Evolutionary conservation across 768 basidiomycete species (phyloP).

Genomic region (Dacryopinax primogenitus): DNA sequence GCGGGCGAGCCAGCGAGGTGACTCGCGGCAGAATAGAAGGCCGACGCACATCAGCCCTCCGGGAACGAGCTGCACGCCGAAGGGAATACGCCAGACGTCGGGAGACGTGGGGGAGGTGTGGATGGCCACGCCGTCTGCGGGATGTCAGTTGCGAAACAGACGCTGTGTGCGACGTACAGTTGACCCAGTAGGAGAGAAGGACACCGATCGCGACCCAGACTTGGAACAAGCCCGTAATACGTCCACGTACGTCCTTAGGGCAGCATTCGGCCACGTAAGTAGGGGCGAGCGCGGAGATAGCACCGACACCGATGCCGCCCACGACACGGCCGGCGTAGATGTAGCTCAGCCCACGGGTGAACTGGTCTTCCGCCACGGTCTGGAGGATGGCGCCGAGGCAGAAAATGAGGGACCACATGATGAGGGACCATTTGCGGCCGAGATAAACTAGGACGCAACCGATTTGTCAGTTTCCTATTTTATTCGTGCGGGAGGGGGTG

Average conservation of each 20-base stretch:
- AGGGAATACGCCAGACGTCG: slow-evolving; percentile 20
- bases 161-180: slow-evolving; percentile 38
- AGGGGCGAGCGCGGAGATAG: slow-evolving; percentile 68
- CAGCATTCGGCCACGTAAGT: slow-evolving; percentile 78
- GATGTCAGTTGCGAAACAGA: background rate
- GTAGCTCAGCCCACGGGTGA: slow-evolving; percentile 42
- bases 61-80: slow-evolving; percentile 28
- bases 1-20: slow-evolving; percentile 28
- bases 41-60: slow-evolving; percentile 28
- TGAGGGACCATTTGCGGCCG: slow-evolving; percentile 53
- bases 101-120: slow-evolving; percentile 14
- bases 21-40: slow-evolving; percentile 18
- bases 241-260: slow-evolving; percentile 74
- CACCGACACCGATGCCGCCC: slow-evolving; percentile 69
- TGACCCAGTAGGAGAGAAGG: slow-evolving; percentile 74
- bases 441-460: slow-evolving; percentile 35
- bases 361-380: slow-evolving; percentile 44
- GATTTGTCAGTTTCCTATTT: slow-evolving; percentile 17
- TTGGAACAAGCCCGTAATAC: slow-evolving; percentile 77
- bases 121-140: slow-evolving; percentile 14
- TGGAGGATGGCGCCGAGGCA: slow-evolving; percentile 59
- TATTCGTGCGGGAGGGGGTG: slow-evolving; percentile 18
- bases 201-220: slow-evolving; percentile 77
- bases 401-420: slow-evolving; percentile 52
- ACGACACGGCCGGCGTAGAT: slow-evolving; percentile 75